A percentile compares a stretch with the other conserved stretches of the same genome.
These are phyloP conservation scores for Wickerhamiella australiensis DNA, from an alignment of 805 yeast genomes.

Conservation along the genomic window DNA sequence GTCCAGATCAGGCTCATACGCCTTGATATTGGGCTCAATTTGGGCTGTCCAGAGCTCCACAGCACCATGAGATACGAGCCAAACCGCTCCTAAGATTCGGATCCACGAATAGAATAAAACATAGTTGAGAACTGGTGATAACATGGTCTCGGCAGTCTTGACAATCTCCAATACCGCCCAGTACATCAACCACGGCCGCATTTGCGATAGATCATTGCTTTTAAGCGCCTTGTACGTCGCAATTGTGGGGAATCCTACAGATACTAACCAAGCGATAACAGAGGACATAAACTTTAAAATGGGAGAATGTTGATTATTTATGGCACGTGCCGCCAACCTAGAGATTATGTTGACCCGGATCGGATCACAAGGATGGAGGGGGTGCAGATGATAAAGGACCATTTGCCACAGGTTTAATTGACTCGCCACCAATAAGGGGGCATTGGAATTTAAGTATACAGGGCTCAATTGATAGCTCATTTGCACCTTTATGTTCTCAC, in stretches of 20 bases:
- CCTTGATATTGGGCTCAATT: slow-evolving; percentile 31
- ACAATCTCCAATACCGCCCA: slow-evolving; percentile 52
- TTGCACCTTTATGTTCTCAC: too few species aligned
- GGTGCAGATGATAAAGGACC: too few species aligned
- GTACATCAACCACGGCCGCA: slow-evolving; percentile 41
- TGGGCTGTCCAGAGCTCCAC: slow-evolving; percentile 31
- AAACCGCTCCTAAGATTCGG: slow-evolving; percentile 38
- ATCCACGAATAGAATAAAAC: slow-evolving; percentile 46
- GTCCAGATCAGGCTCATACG: slow-evolving; percentile 31
- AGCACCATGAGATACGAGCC: slow-evolving; percentile 49
- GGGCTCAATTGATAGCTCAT: too few species aligned
- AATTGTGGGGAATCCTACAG: slow-evolving; percentile 45
- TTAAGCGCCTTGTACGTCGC: slow-evolving; percentile 51
- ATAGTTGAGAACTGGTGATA: slow-evolving; percentile 35
- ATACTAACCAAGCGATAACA: slow-evolving; percentile 23
- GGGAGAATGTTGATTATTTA: not conserved
- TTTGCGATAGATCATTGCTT: slow-evolving; percentile 29
- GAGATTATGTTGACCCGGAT: too few species aligned
- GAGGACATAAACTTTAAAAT: not conserved
- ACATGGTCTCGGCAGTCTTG: slow-evolving; percentile 31
- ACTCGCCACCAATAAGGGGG: too few species aligned
- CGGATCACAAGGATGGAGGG: too few species aligned
- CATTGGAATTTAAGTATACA: too few species aligned
- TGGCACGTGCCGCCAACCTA: not conserved
- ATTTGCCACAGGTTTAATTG: not conserved